phyloP scores from a whole-genome alignment of 441 rosid species.

The Syzygium malaccense region DNA sequence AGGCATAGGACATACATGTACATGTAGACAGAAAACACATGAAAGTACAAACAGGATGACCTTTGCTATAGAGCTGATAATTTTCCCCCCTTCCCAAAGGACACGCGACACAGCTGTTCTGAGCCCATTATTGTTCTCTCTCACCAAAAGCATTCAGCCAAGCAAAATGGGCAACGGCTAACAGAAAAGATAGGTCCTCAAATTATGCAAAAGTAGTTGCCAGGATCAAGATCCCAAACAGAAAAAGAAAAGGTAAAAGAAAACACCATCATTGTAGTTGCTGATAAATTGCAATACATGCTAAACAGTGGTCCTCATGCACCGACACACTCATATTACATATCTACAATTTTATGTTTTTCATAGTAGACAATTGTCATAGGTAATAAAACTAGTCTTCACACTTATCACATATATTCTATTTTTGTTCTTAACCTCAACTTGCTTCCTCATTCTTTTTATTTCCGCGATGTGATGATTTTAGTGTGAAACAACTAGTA shows the following conservation, averaged over 20 bases:
- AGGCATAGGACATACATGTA: not conserved
- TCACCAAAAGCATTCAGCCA: not conserved
- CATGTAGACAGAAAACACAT: not conserved
- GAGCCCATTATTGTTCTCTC: not conserved
- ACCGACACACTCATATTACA: not conserved
- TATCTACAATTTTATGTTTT: not conserved
- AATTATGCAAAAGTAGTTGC: not conserved
- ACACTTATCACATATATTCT: not conserved
- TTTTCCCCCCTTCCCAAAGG: not conserved
- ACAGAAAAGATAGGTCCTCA: not conserved
- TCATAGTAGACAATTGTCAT: not conserved
- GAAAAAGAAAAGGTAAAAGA: not conserved
- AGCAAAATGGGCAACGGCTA: not conserved
- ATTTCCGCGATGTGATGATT: not conserved
- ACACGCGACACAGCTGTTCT: not conserved
- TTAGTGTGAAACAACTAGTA: not conserved
- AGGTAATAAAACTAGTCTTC: not conserved
- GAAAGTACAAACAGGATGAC: not conserved
- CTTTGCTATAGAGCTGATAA: not conserved
- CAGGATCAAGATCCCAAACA: not conserved
- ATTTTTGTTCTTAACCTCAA: not conserved
- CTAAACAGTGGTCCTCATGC: not conserved
- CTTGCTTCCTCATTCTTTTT: not conserved
- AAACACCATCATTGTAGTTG: not conserved
- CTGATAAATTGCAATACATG: not conserved